These are phyloP conservation scores for Pseudogymnoascus sp. DNA, from an alignment of 2,329 filamentous ascomycete species.

Conservation along the genomic window DNA sequence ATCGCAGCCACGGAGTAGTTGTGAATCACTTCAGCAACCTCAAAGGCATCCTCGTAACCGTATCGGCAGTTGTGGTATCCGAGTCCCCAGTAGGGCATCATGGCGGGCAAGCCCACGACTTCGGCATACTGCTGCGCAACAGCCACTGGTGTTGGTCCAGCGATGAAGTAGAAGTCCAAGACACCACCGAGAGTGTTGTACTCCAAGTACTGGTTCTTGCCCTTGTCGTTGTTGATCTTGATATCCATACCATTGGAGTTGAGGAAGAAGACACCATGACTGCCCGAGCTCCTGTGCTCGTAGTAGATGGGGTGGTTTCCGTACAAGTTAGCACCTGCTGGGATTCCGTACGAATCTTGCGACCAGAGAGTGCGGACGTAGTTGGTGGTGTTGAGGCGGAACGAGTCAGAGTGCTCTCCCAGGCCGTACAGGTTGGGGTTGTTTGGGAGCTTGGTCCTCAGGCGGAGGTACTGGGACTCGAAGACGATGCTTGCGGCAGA, in stretches of 20 bases:
- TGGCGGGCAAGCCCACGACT: conserved; percentile 46
- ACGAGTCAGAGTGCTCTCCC: conserved; percentile 54
- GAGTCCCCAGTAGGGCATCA: conserved; percentile 57
- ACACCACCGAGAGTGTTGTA: conserved; percentile 74
- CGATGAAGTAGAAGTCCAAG: conserved; percentile 61
- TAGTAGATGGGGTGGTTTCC: conserved; percentile 56
- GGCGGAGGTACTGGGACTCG: conserved; percentile 54
- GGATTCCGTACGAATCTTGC: conserved; percentile 48
- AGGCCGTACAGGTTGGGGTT: conserved; percentile 56
- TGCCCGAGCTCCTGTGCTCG: conserved; percentile 47
- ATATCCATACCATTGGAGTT: conserved; percentile 74
- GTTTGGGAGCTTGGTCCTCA: conserved; percentile 49
- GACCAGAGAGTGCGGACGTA: conserved; percentile 56
- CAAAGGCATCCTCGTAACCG: conserved; percentile 53
- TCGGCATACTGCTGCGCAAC: conserved; percentile 51
- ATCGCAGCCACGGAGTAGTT: conserved; percentile 59
- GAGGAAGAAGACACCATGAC: conserved; percentile 59
- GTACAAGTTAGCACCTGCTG: conserved; percentile 50
- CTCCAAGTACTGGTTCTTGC: conserved; percentile 57
- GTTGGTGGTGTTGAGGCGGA: conserved; percentile 47
- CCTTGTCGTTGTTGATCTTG: conserved; percentile 55
- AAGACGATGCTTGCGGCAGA: conserved; percentile 49
- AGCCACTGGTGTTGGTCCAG: conserved; percentile 48
- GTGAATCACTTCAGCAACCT: conserved; percentile 56
- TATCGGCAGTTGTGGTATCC: conserved; percentile 57